Evolutionary conservation across 306 rosid species (phyloP), one percentile per base, ranked within the genome.

Genomic region (Dryas drummondii): DNA sequence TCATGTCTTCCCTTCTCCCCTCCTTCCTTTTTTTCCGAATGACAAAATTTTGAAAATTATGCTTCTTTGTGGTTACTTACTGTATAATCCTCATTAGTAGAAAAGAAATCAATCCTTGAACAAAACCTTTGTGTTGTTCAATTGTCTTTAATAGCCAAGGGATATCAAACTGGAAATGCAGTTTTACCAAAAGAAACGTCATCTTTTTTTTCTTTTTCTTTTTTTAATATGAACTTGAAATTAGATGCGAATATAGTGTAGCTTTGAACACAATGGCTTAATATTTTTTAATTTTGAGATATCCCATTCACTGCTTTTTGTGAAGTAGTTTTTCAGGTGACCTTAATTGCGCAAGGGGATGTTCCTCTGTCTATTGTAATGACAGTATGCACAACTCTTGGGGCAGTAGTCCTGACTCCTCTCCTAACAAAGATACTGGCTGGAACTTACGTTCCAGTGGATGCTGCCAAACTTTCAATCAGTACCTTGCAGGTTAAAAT

Each of bases 311-410:
- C 54, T 22, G 60, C 52, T 56, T 76, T 69, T 65, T 16, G 19
- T 61, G 66, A 51, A 77, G 17, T 80, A 70, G 78, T 66, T 61
- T 84, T 84, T 81, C 87, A 84, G 87, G 87, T 81, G 53, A 81
- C 87, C 47, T 78, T 84, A 37, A 81, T 84, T 70, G 85, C 87
- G 74, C 78, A 47, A 77, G 87, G 87, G 53, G 87, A 81, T 67
- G 87, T 84, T 66, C 80, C 87, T 57, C 71, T 84, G 76, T 84
- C 87, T 73, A 78, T 84, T 73, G 83, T 84, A 12, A 60, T 84
- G 87, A 84, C 87, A 4, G 68, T 67, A 13, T 84, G 87, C 84
- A 84, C 87, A 42, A 84, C 87, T 59, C 66, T 84, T 46, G 85
- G 81, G 61, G 87, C 85, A 1, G 85, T 84, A 15, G 45, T 78